Base-by-base conservation (phyloP, 2,329 filamentous ascomycete species). In the Colletotrichum orchidophilum region DNA sequence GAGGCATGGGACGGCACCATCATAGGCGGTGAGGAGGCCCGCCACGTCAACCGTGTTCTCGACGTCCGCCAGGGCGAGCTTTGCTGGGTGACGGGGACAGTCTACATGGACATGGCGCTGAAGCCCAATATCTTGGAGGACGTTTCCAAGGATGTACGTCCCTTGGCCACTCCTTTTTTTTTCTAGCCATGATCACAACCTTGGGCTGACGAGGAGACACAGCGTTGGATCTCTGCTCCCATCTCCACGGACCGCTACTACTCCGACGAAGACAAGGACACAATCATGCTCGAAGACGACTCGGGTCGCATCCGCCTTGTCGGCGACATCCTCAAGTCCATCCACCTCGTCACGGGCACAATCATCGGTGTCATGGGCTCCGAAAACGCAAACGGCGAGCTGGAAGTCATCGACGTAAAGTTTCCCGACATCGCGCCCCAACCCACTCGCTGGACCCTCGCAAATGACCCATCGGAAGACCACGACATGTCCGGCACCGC, bases 41-140 rank as follows among this genome's bases (percentile, higher is more conserved):
- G 87, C 75, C 90, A 87, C 74, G 95, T 97, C 18, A 94, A 98
- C 35, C 88, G 96, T 75, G 96, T 99, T 71, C 88, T 99, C 33
- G 96, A 99, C 82, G 96, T 99, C 62, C 91, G 96, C 72, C 96
- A 98, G 84, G 96, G 96, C 73, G 92, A 98, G 83, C 85, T 98
- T 42, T 98, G 96, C 83, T 99, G 96, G 95, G 93, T 99, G 18
- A 88, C 92, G 0, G 96, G 97, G 18, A 99, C 96, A 0, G 91
- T 98, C 35, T 99, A 97, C 81, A 97, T 98, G 93, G 94, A 98
- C 74, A 95, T 99, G 94, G 90, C 93, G 2, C 82, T 98, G 77
- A 99, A 99, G 83, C 96, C 97, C 1, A 97, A 97, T 78, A 96
- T 99, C 80, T 84, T 99, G 39, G 95, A 98, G 71, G 96, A 99